Base-by-base conservation (phyloP, 1,139 yeast genomes). In the Lodderomyces metapsilosis region DNA sequence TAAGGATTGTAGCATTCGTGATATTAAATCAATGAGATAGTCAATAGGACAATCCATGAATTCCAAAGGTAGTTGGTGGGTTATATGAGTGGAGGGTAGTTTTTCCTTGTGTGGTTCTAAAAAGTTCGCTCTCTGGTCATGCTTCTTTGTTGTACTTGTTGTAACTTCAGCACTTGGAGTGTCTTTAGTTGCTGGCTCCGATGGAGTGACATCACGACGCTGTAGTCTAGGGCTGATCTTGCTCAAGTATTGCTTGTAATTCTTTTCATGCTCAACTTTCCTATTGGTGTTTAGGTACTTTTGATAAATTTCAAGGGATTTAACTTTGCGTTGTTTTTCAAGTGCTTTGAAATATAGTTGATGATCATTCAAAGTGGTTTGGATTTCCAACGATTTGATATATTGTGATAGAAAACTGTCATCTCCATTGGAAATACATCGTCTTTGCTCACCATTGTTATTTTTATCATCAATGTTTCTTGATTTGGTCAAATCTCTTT, bases 1-100 rank as follows among this genome's bases (percentile, higher is more conserved):
- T 23, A 88, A 68, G 37, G 86, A 84, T 40, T 78, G 76, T 28
- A 92, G 67, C 95, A 91, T 88, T 43, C 96, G 68, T 1, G 95
- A 71, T 23, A 91, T 82, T 27, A 91, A 68, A 0, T 76, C 68
- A 33, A 89, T 80, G 36, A 92, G 65, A 52, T 86, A 92, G 32
- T 80, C 78, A 44, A 82, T 71, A 10, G 87, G 75, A 56, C 96
- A 87, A 35, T 78, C 71, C 52, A 81, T 78, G 59, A 80, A 88
- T 44, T 77, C 70, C 10, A 56, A 46, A 1, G 95, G 88, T 9
- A 87, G 68, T 10, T 11, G 16, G 21, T 30, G 27, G 8, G 20
- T 42, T 7, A n/a, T 25, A 17, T 18, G 24, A 33, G 25, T 12
- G 2, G 35, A 17, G 21, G 24, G 17, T 33, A 10, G 27, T 22